A percentile compares a stretch with the other conserved stretches of the same genome.
Conservation (phyloP, 163 green algal species). For the Chlamydomonas reinhardtii region DNA sequence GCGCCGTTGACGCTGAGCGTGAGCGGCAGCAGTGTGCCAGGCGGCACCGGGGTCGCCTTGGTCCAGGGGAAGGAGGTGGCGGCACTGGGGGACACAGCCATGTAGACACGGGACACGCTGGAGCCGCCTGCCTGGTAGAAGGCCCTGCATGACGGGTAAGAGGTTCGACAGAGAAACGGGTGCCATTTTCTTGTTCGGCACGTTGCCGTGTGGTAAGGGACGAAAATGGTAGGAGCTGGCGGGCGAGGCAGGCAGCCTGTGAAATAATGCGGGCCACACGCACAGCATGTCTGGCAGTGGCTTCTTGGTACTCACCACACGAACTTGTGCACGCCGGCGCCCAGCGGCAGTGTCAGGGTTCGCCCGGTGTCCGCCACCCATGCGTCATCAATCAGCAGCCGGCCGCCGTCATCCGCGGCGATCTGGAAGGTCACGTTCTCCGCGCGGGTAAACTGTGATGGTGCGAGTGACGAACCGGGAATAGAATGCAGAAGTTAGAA, state of each 20-base stretch:
- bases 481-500: too few species aligned
- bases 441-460: background rate
- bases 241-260: too few species aligned
- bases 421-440: too few species aligned
- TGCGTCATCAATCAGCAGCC: too few species aligned
- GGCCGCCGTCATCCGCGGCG: too few species aligned
- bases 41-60: constrained; percentile 11
- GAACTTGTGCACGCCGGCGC: background rate
- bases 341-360: background rate
- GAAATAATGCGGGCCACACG: too few species aligned
- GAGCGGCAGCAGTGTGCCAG: background rate
- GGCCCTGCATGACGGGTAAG: background rate
- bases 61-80: background rate
- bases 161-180: background rate
- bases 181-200: too few species aligned
- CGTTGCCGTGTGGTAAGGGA: too few species aligned
- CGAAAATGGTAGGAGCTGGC: too few species aligned
- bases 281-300: too few species aligned
- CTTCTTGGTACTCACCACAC: background rate
- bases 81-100: background rate
- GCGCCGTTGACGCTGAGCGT: constrained; percentile 1
- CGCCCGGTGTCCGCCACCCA: background rate
- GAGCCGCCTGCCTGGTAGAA: background rate
- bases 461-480: too few species aligned
- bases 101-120: background rate